Percentiles rank a stretch among this genome's conserved stretches.
Conservation (phyloP, 1,139 yeast genomes). For the Yamadazyma dendronema region DNA sequence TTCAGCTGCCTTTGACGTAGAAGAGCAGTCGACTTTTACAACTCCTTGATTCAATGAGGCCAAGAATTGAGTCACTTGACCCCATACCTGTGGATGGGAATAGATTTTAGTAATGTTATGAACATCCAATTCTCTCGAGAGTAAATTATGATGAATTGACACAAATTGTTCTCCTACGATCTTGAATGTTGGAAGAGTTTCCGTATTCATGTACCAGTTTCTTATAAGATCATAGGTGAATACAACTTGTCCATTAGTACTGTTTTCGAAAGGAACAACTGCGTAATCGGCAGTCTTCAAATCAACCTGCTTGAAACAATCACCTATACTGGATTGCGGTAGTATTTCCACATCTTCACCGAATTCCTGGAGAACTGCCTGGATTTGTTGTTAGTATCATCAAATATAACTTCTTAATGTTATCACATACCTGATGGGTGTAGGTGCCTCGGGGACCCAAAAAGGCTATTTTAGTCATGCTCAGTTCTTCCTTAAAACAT, state of each 20-base stretch:
- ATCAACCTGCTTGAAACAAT: slow-evolving; percentile 60
- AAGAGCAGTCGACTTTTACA: slow-evolving; percentile 61
- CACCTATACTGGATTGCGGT: slow-evolving; percentile 53
- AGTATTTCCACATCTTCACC: slow-evolving; percentile 39
- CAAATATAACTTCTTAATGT: too few species aligned
- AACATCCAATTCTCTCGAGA: slow-evolving; percentile 44
- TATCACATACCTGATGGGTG: slow-evolving; percentile 70
- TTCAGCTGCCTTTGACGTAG: slow-evolving; percentile 86
- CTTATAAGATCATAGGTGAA: slow-evolving; percentile 79
- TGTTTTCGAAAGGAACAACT: slow-evolving; percentile 91
- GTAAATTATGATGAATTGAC: slow-evolving; percentile 73
- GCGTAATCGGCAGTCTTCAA: slow-evolving; percentile 57
- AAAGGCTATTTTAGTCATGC: slow-evolving; percentile 54
- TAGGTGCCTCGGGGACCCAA: slow-evolving; percentile 91
- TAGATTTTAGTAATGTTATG: slow-evolving; percentile 55
- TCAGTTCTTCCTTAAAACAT: background rate
- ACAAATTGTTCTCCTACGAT: slow-evolving; percentile 82
- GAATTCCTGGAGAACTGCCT: slow-evolving; percentile 82
- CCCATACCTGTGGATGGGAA: slow-evolving; percentile 99
- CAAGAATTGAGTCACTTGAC: slow-evolving; percentile 69
- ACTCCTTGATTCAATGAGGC: slow-evolving; percentile 33
- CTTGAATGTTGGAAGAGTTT: slow-evolving; percentile 30
- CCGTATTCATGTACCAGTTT: slow-evolving; percentile 48
- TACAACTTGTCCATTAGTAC: slow-evolving; percentile 92
- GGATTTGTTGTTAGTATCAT: slow-evolving; percentile 12